Percentiles rank a stretch among this genome's conserved stretches.
These are phyloP conservation scores for Scheffersomyces amazonensis DNA, from an alignment of 805 yeast species.

Conservation along the genomic window DNA sequence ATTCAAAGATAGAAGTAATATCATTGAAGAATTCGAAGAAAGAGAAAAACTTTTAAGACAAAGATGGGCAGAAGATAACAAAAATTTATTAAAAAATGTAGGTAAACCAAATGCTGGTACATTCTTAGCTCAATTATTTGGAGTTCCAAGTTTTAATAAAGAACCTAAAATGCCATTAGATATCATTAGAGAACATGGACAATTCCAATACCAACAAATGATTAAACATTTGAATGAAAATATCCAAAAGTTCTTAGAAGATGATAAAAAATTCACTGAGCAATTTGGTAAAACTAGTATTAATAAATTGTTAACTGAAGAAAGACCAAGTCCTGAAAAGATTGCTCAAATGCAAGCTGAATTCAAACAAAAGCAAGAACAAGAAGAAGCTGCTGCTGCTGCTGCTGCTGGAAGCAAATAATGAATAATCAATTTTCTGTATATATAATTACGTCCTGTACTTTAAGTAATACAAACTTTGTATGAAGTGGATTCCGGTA, in stretches of 20 bases:
- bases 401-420: no score
- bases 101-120: slow-evolving; percentile 42
- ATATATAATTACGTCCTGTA: no score
- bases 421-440: no score
- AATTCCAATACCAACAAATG: slow-evolving; percentile 80
- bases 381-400: not conserved
- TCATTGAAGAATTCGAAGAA: slow-evolving; percentile 74
- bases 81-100: slow-evolving; percentile 28
- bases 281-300: slow-evolving; percentile 78
- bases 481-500: no score
- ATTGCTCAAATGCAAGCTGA: slow-evolving; percentile 42
- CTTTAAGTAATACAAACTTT: no score
- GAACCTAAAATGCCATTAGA: slow-evolving; percentile 82
- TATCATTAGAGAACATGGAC: slow-evolving; percentile 86
- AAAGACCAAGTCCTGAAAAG: slow-evolving; percentile 74
- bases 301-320: slow-evolving; percentile 82
- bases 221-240: slow-evolving; percentile 57
- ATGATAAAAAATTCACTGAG: slow-evolving; percentile 83
- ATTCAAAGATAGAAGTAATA: slow-evolving; percentile 60
- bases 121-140: slow-evolving; percentile 62
- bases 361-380: slow-evolving; percentile 11
- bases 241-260: slow-evolving; percentile 69
- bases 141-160: slow-evolving; percentile 51
- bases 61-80: slow-evolving; percentile 58
- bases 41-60: slow-evolving; percentile 77